Percentiles rank a stretch among this genome's conserved stretches.
Conservation (phyloP, 2,329 filamentous ascomycete species). For the Diaporthe vaccinii region DNA sequence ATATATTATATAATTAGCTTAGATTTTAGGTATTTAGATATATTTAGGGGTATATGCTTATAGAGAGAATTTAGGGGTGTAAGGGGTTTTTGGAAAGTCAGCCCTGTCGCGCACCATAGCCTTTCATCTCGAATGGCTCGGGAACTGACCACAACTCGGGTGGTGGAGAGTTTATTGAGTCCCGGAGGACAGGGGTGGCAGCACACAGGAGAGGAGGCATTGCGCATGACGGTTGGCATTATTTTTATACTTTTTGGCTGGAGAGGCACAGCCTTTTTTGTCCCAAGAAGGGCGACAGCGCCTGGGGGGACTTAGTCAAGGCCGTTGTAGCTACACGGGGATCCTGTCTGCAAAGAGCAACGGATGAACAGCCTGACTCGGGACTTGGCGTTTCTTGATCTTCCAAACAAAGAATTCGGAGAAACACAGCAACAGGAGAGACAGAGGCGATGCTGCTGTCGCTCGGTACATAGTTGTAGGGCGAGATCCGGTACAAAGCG, state of each 20-base stretch:
- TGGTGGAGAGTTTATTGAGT: slow-evolving; percentile 1
- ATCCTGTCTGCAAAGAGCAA: slow-evolving; percentile 9
- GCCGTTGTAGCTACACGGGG: not conserved
- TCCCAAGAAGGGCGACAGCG: not conserved
- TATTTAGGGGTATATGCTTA: too few species aligned
- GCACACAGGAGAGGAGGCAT: too few species aligned
- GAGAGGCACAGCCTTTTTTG: not conserved
- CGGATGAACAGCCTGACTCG: slow-evolving; percentile 20
- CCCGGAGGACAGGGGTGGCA: not conserved
- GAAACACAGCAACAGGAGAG: not conserved
- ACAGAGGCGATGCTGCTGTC: not conserved
- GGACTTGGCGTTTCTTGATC: slow-evolving; percentile 14
- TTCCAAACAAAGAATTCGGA: slow-evolving; percentile 5
- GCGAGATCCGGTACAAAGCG: not conserved
- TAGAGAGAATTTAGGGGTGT: too few species aligned
- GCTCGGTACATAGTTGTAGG: not conserved
- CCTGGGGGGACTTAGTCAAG: slow-evolving; percentile 14
- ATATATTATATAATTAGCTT: too few species aligned
- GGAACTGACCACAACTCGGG: slow-evolving; percentile 10
- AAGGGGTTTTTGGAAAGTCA: too few species aligned
- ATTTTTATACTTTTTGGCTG: not conserved
- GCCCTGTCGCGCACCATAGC: too few species aligned
- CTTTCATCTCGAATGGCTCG: slow-evolving; percentile 3
- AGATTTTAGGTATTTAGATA: too few species aligned
- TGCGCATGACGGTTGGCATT: not conserved